Evolutionary conservation across 2,329 filamentous ascomycete genomes (phyloP), one percentile per base, ranked within the genome.

Genomic region (Geoglossum cookeanum): DNA sequence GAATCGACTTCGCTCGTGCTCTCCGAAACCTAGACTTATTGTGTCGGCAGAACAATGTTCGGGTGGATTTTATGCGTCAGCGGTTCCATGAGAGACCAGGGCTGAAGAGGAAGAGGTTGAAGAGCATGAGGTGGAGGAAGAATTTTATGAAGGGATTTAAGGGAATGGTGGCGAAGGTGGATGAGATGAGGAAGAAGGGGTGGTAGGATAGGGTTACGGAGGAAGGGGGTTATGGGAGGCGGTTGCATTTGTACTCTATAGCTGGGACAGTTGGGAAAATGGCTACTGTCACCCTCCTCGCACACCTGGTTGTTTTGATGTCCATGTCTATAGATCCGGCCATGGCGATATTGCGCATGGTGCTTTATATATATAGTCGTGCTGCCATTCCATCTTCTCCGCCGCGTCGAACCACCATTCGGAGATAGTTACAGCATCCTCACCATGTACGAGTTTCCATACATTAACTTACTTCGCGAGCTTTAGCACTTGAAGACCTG

Each of bases 21-120:
- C 71, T 78, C 61, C 64, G 67, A 47, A 67, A 65, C 60, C 61
- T 81, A 60, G 71, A 73, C 27, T 64, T 66, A 11, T 61, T 70
- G 56, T 70, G 75, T 62, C 63, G 65, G 45, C 68, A 70, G 64
- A 89, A 91, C 65, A 73, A 69, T 48, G 71, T 92, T 55, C 73
- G 69, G 62, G 58, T 54, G 2, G 81, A 87, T 63, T 73, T 73
- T 56, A 67, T 69, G 22, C 67, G 64, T 61, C 87, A 92, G 70
- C 74, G 75, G 61, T 87, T 80, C 64, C 84, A 94, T 68, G 87
- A 92, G 74, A 73, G 87, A 52, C 77, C 77, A 0, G 87, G 87
- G 1, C 64, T 87, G 64, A 88, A 85, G 77, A 77, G 83, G 69
- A 94, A 92, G 79, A 78, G 87, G 64, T 69, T 88, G 63, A 74